Conservation (phyloP, 352 stramenopile species). For the Lagenidium giganteum region DNA sequence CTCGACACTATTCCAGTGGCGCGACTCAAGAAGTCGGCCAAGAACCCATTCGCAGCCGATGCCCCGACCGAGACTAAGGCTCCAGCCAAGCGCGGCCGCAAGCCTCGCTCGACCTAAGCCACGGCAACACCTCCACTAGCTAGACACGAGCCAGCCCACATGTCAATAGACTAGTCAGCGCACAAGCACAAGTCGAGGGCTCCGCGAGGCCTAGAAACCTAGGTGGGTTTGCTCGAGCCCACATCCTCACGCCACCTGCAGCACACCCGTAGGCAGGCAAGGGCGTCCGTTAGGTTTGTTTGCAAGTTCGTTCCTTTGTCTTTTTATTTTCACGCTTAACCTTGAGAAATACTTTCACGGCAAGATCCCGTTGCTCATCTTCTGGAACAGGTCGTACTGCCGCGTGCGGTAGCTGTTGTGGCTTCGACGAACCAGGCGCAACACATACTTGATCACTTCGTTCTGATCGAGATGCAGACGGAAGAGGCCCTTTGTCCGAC, state of each 20-base stretch:
- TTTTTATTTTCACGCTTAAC: slow-evolving; percentile 3
- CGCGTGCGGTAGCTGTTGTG: slow-evolving; percentile 89
- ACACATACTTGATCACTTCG: slow-evolving; percentile 87
- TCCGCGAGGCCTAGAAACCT: no score
- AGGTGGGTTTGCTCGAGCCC: no score
- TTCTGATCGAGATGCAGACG: slow-evolving; percentile 77
- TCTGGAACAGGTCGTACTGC: slow-evolving; percentile 90
- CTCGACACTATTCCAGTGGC: slow-evolving; percentile 70
- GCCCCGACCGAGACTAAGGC: slow-evolving; percentile 19
- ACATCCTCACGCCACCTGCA: no score
- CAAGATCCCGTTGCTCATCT: slow-evolving; percentile 90
- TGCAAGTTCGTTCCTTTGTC: slow-evolving; percentile 8
- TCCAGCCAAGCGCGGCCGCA: no score
- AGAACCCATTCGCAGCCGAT: slow-evolving; percentile 60
- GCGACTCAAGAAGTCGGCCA: slow-evolving; percentile 76
- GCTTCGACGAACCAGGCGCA: slow-evolving; percentile 84
- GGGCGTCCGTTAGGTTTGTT: no score
- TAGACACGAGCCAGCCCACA: background rate
- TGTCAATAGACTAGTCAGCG: slow-evolving; percentile 2
- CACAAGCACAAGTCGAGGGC: slow-evolving; percentile 1
- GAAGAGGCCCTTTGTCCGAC: slow-evolving; percentile 73
- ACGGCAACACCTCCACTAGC: background rate
- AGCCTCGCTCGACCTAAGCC: background rate
- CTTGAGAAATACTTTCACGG: slow-evolving; percentile 31
- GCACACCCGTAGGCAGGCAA: no score